Conservation (phyloP, 2,329 filamentous ascomycete genomes). For the Neopestalotiopsis rosae region DNA sequence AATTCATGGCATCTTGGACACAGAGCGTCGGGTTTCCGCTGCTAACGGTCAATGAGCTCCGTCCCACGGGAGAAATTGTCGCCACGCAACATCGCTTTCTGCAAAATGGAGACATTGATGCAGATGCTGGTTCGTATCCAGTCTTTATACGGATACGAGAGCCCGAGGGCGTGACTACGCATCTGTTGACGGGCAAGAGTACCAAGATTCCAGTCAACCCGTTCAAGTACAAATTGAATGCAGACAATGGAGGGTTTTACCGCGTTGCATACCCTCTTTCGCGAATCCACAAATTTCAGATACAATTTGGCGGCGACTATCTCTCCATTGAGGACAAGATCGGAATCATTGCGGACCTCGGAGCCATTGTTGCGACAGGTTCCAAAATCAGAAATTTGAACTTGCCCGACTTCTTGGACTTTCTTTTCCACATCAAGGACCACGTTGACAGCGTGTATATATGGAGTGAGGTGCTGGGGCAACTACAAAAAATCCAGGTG, state of each 20-base stretch:
- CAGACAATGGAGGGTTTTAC: conserved; percentile 15
- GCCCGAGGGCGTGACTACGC: not conserved
- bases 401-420: conserved; percentile 15
- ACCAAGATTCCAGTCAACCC: not conserved
- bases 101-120: conserved; percentile 7
- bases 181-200: not conserved
- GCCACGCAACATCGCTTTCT: conserved; percentile 4
- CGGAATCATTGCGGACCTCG: conserved; percentile 17
- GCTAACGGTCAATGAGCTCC: conserved; percentile 39
- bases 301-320: conserved; percentile 12
- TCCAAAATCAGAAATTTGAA: not conserved
- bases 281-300: conserved; percentile 14
- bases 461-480: conserved; percentile 16
- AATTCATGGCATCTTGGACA: conserved; percentile 75
- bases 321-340: conserved; percentile 16
- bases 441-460: not conserved
- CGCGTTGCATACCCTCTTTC: conserved; percentile 16
- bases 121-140: not conserved
- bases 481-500: not conserved
- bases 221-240: conserved; percentile 19
- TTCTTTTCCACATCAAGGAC: conserved; percentile 13
- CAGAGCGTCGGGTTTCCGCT: conserved; percentile 75
- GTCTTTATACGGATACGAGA: not conserved
- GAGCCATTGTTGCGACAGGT: conserved; percentile 11
- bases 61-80: not conserved